These are phyloP conservation scores for Mycena floridula DNA, from an alignment of 768 basidiomycete genomes.

Conservation along the genomic window DNA sequence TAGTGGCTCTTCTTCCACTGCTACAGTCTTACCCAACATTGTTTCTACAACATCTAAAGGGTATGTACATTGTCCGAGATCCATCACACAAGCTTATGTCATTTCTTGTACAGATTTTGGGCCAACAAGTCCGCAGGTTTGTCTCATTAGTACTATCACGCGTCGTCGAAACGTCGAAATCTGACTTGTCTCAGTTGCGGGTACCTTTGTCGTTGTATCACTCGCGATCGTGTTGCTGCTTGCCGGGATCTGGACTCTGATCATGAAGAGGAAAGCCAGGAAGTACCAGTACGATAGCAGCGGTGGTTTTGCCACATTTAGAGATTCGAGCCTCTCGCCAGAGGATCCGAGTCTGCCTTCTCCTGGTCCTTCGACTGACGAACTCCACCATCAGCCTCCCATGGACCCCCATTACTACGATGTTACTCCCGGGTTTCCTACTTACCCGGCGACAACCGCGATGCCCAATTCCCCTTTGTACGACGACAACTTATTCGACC, in stretches of 20 bases:
- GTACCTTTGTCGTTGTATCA: conserved; percentile 5
- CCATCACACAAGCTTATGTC: background rate
- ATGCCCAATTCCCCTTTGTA: background rate
- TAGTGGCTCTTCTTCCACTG: no score
- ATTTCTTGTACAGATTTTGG: conserved; percentile 2
- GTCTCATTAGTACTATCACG: background rate
- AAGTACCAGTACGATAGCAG: background rate
- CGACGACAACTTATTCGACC: background rate
- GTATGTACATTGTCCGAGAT: background rate
- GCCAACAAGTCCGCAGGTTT: conserved; percentile 5
- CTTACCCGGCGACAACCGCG: background rate
- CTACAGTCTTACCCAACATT: no score
- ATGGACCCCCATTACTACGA: background rate
- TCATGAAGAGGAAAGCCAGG: conserved; percentile 1
- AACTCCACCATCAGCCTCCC: background rate
- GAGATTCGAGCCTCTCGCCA: background rate
- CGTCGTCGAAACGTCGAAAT: background rate
- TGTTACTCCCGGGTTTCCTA: background rate
- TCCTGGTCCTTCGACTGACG: background rate
- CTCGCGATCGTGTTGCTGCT: conserved; percentile 1
- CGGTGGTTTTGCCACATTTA: no score
- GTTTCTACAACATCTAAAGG: background rate
- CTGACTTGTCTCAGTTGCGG: conserved; percentile 4
- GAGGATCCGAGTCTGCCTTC: background rate
- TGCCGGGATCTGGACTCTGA: background rate